Evolutionary conservation across 257 asterid genomes (phyloP).

Genomic region (Rhazya stricta): DNA sequence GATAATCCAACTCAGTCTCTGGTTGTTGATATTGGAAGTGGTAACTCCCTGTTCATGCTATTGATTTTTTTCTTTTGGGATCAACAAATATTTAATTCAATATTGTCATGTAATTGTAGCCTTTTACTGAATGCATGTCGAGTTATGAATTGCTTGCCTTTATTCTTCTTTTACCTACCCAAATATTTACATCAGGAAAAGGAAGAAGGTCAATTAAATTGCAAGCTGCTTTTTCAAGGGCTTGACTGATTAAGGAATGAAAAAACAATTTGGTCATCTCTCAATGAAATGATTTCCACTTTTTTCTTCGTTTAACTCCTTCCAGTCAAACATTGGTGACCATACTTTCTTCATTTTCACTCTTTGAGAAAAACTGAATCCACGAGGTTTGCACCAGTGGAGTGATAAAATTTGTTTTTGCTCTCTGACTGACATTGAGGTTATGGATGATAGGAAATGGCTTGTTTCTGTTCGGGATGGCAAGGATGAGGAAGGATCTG

Average conservation of each 20-base stretch:
- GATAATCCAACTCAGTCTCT: constrained; percentile 61
- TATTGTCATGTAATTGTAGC: background rate
- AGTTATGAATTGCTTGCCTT: background rate
- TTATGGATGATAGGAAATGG: constrained; percentile 69
- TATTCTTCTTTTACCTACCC: background rate
- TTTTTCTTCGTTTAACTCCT: too few relatives aligned
- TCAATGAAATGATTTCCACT: background rate
- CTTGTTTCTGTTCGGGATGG: constrained; percentile 75
- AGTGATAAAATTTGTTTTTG: background rate
- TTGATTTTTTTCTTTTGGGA: background rate
- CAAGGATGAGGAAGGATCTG: constrained; percentile 52
- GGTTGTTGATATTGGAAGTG: constrained; percentile 89
- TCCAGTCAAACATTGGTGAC: background rate
- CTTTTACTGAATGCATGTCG: background rate
- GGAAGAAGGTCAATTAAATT: background rate
- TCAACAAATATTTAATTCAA: background rate
- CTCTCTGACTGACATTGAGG: constrained; percentile 18
- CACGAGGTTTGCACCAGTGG: background rate
- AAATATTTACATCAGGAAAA: background rate
- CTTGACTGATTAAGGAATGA: background rate
- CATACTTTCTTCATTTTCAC: background rate
- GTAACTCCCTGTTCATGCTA: constrained; percentile 32
- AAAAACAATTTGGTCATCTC: background rate
- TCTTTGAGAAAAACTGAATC: background rate
- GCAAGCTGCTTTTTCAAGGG: background rate